Base-by-base conservation (phyloP, 2,329 filamentous ascomycete genomes). In the Ceratocystis eucalypticola region DNA sequence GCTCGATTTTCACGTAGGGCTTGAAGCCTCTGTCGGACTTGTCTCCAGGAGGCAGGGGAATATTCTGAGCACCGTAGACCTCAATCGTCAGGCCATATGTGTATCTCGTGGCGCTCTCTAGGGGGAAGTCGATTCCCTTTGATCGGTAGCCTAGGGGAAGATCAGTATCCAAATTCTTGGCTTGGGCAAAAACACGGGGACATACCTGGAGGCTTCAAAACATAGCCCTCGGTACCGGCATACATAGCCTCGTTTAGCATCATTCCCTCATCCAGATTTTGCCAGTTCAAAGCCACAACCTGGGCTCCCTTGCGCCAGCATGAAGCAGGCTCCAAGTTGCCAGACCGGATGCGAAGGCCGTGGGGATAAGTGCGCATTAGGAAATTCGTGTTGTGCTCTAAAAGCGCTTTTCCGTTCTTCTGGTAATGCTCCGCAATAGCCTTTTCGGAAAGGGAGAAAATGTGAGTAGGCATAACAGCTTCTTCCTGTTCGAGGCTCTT, bases 221-320 rank as follows among this genome's bases (percentile, higher is more conserved):
- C 85, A 78, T 91, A 96, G 25, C 92, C 92, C n/a, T 81, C 81
- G 0, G 88, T 89, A 10, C 87, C 88, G 1, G 85, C 82, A 75
- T 96, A 96, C 90, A 96, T 94, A 71, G 85, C 92, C 72, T 94
- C 87, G 73, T 96, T 96, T 15, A 96, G 82, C 93, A 96, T 96
- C 87, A 95, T 95, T 41, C 90, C 91, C 71, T 90, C 88, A 72
- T 96, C 91, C 75, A 88, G 86, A 69, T 86, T 87, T 75, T 97
- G 92, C 90, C 92, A 97, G 76, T 96, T 96, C 68, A 97, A 79
- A 0, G 92, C 92, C 1, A 95, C 91, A 71, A 96, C 87, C 75
- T 96, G 92, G 2, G 95, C 87, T 15, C 92, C 92, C 70, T 89
- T 87, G 41, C 90, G 83, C 92, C 92, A 96, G 75, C 92, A 94